Evolutionary conservation across 306 rosid genomes (phyloP).

Genomic region (Ziziphus jujuba): DNA sequence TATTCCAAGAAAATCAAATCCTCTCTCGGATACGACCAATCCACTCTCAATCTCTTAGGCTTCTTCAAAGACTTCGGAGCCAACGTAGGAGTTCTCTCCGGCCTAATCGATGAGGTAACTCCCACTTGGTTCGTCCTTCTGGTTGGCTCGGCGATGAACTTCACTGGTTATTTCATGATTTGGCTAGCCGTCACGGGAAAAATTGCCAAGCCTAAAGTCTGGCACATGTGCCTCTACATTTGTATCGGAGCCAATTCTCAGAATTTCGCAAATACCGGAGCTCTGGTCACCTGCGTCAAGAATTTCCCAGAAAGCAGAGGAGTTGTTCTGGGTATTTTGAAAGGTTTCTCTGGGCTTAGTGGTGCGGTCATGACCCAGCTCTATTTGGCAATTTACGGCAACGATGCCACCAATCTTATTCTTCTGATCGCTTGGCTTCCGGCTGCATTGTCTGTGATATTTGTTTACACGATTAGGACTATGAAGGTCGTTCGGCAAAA

Average conservation of each 20-base stretch:
- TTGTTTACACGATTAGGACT: constrained; percentile 37
- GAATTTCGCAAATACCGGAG: constrained; percentile 51
- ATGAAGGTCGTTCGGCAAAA: constrained; percentile 24
- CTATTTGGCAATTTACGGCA: constrained; percentile 46
- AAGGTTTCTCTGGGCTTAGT: constrained; percentile 54
- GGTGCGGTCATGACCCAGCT: constrained; percentile 53
- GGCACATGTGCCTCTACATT: constrained; percentile 60
- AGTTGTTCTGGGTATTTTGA: constrained; percentile 45
- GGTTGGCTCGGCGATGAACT: constrained; percentile 46
- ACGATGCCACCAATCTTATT: constrained; percentile 40
- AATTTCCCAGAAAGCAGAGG: constrained; percentile 60
- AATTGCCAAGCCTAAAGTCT: constrained; percentile 41
- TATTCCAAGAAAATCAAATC: constrained; percentile 47
- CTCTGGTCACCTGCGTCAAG: constrained; percentile 43
- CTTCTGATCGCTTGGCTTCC: constrained; percentile 60
- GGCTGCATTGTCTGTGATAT: constrained; percentile 38
- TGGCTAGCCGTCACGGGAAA: constrained; percentile 43
- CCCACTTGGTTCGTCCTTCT: constrained; percentile 55
- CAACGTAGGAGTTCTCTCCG: constrained; percentile 45
- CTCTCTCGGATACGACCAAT: constrained; percentile 47
- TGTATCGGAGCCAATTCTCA: constrained; percentile 51
- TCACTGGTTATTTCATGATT: constrained; percentile 50
- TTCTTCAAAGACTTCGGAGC: constrained; percentile 56
- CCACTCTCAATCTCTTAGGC: constrained; percentile 39
- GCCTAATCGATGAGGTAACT: constrained; percentile 48